phyloP scores from a whole-genome alignment of 78 protist genomes.

The Pigoraptor vietnamica region DNA sequence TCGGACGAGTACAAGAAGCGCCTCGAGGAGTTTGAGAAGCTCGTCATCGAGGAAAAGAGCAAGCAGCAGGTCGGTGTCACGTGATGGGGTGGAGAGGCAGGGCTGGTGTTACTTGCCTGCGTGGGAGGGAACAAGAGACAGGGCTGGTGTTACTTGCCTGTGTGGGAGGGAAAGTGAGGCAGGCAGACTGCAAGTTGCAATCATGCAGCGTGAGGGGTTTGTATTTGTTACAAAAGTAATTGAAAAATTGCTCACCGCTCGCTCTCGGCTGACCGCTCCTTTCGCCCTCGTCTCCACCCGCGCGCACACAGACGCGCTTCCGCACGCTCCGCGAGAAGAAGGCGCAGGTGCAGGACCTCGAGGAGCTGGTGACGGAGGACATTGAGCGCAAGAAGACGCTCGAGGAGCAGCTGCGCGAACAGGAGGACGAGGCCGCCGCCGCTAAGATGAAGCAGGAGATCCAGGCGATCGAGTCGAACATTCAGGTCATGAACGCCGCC shows the following conservation, averaged over 20 bases:
- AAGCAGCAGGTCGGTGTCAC: background rate
- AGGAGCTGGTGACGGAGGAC: background rate
- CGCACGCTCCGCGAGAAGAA: background rate
- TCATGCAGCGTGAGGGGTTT: too few relatives aligned
- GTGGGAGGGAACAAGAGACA: too few relatives aligned
- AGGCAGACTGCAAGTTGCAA: too few relatives aligned
- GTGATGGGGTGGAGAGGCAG: too few relatives aligned
- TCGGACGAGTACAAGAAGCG: background rate
- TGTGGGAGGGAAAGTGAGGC: too few relatives aligned
- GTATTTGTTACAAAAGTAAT: too few relatives aligned
- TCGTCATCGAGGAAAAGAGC: background rate
- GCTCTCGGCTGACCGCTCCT: too few relatives aligned
- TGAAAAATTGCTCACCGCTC: too few relatives aligned
- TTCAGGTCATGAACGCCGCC: background rate
- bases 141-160: too few relatives aligned
- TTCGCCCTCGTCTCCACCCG: too few relatives aligned
- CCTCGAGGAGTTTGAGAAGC: background rate
- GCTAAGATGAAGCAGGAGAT: background rate
- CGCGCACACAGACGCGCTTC: background rate
- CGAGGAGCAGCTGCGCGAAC: background rate
- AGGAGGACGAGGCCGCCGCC: background rate
- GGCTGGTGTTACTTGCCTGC: too few relatives aligned
- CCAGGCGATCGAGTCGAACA: background rate
- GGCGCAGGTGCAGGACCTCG: background rate
- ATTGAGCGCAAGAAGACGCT: background rate